Evolutionary conservation across 2,329 filamentous ascomycete species (phyloP).

Genomic region (Penicillium griseofulvum): DNA sequence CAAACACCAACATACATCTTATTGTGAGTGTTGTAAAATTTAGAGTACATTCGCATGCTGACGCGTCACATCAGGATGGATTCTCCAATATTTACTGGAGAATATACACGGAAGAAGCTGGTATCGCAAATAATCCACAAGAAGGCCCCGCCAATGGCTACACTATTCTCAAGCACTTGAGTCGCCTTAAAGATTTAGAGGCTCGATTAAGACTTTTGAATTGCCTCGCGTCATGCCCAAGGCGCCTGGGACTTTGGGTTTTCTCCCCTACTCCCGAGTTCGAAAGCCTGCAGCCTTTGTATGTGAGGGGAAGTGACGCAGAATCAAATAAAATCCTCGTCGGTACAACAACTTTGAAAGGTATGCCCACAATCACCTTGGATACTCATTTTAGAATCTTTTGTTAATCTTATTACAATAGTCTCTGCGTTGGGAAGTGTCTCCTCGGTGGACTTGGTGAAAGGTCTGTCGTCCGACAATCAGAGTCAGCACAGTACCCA

Average conservation of each 20-base stretch:
- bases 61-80: conserved; percentile 36
- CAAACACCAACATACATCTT: conserved; percentile 43
- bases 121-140: conserved; percentile 27
- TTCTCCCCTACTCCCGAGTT: conserved; percentile 42
- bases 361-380: conserved; percentile 15
- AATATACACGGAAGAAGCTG: conserved; percentile 41
- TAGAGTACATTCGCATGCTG: conserved; percentile 14
- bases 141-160: conserved; percentile 38
- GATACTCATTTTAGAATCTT: no score
- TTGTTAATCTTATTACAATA: conserved; percentile 15
- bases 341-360: conserved; percentile 34
- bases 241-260: conserved; percentile 41
- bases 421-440: conserved; percentile 38
- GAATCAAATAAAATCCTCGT: conserved; percentile 32
- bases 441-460: conserved; percentile 36
- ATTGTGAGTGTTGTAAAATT: conserved; percentile 36
- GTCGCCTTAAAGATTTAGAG: conserved; percentile 41
- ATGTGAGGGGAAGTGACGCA: conserved; percentile 23
- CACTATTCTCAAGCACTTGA: conserved; percentile 38
- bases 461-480: conserved; percentile 34
- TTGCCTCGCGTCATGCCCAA: conserved; percentile 40
- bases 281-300: conserved; percentile 32
- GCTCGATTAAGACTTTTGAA: conserved; percentile 36
- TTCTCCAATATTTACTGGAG: conserved; percentile 46
- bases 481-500: conserved; percentile 19